Conservation (phyloP, 192 early-diverging fungal genomes). For the Backusella circina region DNA sequence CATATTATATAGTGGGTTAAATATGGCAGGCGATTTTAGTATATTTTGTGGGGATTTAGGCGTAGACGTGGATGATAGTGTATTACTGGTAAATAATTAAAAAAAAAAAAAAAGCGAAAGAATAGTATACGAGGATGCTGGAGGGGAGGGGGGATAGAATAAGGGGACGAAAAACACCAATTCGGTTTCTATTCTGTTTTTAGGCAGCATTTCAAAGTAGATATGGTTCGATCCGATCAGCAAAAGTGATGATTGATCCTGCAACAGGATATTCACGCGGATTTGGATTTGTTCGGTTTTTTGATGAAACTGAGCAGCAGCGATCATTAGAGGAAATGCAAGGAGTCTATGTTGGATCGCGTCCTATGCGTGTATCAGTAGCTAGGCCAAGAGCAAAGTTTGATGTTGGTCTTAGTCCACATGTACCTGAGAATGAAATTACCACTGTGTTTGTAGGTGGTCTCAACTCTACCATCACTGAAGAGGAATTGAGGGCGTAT, state of each 20-base stretch:
- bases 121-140: too few relatives aligned
- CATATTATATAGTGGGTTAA: neutral
- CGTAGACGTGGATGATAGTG: slow-evolving; percentile 1
- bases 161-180: neutral
- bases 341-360: slow-evolving; percentile 11
- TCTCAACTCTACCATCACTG: slow-evolving; percentile 5
- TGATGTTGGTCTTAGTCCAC: slow-evolving; percentile 4
- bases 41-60: slow-evolving; percentile 15
- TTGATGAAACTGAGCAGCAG: slow-evolving; percentile 9
- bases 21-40: slow-evolving; percentile 7
- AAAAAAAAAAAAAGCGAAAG: too few relatives aligned
- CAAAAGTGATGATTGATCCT: slow-evolving; percentile 90
- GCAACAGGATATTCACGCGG: slow-evolving; percentile 77
- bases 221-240: slow-evolving; percentile 31
- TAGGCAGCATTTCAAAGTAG: slow-evolving; percentile 14
- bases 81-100: slow-evolving; percentile 4
- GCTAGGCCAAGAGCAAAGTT: slow-evolving; percentile 14
- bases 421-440: neutral
- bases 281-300: slow-evolving; percentile 71
- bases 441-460: slow-evolving; percentile 17
- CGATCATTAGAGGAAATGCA: slow-evolving; percentile 11
- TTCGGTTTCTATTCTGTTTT: too few relatives aligned
- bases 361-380: neutral
- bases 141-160: neutral
- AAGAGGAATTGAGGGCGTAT: slow-evolving; percentile 13